Percentiles rank a stretch among this genome's conserved stretches.
Conservation (phyloP, 2,329 filamentous ascomycete genomes). For the Ophiostoma sp. region DNA sequence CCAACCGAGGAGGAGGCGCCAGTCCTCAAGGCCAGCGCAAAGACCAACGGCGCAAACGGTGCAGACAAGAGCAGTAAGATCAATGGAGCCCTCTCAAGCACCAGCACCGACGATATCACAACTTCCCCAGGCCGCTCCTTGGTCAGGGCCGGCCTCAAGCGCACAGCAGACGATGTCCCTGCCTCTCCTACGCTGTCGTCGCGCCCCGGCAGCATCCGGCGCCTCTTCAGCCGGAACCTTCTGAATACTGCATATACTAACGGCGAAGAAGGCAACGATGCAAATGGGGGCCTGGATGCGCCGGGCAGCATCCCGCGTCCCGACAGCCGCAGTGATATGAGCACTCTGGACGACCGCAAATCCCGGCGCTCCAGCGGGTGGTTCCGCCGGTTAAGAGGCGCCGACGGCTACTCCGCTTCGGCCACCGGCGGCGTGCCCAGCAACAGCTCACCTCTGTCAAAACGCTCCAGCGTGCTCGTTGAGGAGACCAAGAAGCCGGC, state of each 20-base stretch:
- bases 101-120: conserved; percentile 21
- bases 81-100: conserved; percentile 37
- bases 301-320: conserved; percentile 39
- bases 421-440: conserved; percentile 2
- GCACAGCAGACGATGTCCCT: conserved; percentile 46
- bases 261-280: conserved; percentile 28
- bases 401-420: conserved; percentile 15
- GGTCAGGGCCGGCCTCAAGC: conserved; percentile 41
- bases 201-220: conserved; percentile 52
- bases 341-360: conserved; percentile 48
- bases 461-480: conserved; percentile 41
- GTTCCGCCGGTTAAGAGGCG: conserved; percentile 50
- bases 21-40: conserved; percentile 20
- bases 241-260: conserved; percentile 51
- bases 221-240: conserved; percentile 51
- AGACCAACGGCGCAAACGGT: conserved; percentile 19
- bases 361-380: conserved; percentile 53
- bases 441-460: conserved; percentile 29
- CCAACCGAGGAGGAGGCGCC: conserved; percentile 46
- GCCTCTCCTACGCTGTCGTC: conserved; percentile 48
- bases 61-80: conserved; percentile 27
- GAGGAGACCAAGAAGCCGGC: conserved; percentile 35
- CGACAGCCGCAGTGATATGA: conserved; percentile 46
- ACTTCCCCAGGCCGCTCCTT: conserved; percentile 29
- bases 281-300: conserved; percentile 22